Conservation (phyloP, 176 grass and related monocot genomes). For the Bothriochloa decipiens region DNA sequence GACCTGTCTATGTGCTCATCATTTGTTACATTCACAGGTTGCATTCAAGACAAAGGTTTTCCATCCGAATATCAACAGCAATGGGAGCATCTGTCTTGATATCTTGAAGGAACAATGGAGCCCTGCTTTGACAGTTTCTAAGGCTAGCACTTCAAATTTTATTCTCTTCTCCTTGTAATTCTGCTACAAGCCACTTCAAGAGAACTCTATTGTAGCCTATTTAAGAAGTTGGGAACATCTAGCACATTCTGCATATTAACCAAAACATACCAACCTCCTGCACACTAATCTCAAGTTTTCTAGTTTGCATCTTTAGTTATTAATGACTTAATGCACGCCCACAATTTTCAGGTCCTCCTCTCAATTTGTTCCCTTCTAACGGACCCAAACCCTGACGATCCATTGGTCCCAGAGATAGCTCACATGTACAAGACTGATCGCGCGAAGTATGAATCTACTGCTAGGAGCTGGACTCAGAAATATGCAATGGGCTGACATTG, state of each 20-base stretch:
- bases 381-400: constrained; percentile 56
- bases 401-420: constrained; percentile 56
- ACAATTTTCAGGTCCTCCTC: constrained; percentile 51
- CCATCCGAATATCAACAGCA: constrained; percentile 65
- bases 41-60: constrained; percentile 65
- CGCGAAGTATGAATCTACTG: constrained; percentile 49
- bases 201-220: background rate
- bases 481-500: constrained; percentile 55
- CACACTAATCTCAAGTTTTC: background rate
- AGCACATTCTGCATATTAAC: background rate
- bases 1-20: background rate
- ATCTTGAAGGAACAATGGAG: constrained; percentile 70
- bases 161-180: background rate
- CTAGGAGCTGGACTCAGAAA: constrained; percentile 62
- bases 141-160: constrained; percentile 27
- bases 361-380: constrained; percentile 65
- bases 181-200: background rate
- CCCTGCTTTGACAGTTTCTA: constrained; percentile 63
- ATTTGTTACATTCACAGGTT: constrained; percentile 29
- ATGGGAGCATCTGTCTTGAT: constrained; percentile 71
- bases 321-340: background rate
- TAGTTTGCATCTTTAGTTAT: background rate
- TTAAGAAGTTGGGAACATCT: background rate
- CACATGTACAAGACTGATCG: constrained; percentile 62
- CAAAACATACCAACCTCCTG: background rate